phyloP scores from a whole-genome alignment of 1,284 basidiomycete species.

The Tilletia walkeri region DNA sequence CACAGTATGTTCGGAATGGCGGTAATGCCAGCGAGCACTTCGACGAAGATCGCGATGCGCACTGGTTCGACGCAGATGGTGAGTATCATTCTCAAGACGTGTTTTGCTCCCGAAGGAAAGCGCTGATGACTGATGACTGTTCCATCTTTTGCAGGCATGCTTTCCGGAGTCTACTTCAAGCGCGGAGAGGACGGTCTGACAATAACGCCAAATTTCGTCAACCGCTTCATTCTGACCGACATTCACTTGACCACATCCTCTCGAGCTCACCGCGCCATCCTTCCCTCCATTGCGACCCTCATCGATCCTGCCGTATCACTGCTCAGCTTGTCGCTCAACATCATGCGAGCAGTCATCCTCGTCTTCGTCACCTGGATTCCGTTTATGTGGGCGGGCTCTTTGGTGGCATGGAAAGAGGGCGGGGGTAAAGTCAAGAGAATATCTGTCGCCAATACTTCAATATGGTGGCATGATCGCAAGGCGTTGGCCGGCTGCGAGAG shows the following conservation, averaged over 20 bases:
- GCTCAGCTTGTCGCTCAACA: slow-evolving; percentile 55
- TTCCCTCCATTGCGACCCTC: slow-evolving; percentile 60
- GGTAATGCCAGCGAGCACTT: slow-evolving; percentile 57
- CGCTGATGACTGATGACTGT: not conserved
- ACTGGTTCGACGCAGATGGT: slow-evolving; percentile 54
- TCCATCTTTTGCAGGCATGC: slow-evolving; percentile 54
- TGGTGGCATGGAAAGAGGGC: slow-evolving; percentile 54
- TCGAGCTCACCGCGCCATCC: slow-evolving; percentile 49
- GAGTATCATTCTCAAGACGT: slow-evolving; percentile 5
- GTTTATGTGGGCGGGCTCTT: slow-evolving; percentile 46
- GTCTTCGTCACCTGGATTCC: slow-evolving; percentile 53
- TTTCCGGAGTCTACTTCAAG: slow-evolving; percentile 59
- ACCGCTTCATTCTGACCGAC: slow-evolving; percentile 57
- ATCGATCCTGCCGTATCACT: slow-evolving; percentile 58
- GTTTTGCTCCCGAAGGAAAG: not conserved
- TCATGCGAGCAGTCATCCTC: slow-evolving; percentile 55
- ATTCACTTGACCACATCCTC: slow-evolving; percentile 49
- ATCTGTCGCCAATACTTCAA: slow-evolving; percentile 59
- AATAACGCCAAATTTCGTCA: slow-evolving; percentile 54
- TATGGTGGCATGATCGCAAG: slow-evolving; percentile 58
- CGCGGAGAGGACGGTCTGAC: slow-evolving; percentile 23
- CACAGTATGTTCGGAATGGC: slow-evolving; percentile 60
- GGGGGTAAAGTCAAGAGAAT: slow-evolving; percentile 32
- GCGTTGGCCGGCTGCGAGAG: slow-evolving; percentile 60
- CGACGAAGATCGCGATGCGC: slow-evolving; percentile 43